Percentiles rank a stretch among this genome's conserved stretches.
Evolutionary conservation across 164 flowering plant species (phyloP).

Genomic region (Macadamia integrifolia): DNA sequence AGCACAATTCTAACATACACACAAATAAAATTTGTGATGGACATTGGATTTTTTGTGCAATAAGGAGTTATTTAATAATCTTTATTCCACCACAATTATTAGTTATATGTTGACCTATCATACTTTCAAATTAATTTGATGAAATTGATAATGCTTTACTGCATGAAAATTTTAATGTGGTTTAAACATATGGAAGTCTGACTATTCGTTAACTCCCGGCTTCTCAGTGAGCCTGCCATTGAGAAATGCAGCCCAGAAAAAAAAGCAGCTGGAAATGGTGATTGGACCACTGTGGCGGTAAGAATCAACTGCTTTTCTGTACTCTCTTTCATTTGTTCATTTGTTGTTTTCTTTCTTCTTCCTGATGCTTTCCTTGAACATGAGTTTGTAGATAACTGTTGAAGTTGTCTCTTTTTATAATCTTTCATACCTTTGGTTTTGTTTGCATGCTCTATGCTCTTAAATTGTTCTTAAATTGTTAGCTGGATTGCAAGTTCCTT

Average conservation of each 20-base stretch:
- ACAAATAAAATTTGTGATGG: no score
- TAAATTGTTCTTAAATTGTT: no score
- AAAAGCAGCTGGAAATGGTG: slow-evolving; percentile 31
- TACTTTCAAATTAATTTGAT: not conserved
- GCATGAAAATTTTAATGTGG: not conserved
- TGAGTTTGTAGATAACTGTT: not conserved
- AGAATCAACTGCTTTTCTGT: slow-evolving; percentile 16
- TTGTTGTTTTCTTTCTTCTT: not conserved
- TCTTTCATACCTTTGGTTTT: no score
- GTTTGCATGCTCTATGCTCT: no score
- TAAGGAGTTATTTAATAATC: no score
- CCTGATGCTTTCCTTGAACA: not conserved
- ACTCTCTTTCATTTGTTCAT: no score
- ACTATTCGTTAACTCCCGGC: slow-evolving; percentile 1
- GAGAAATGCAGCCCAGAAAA: slow-evolving; percentile 45
- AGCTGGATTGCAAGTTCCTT: no score
- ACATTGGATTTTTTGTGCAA: no score
- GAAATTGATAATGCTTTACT: not conserved
- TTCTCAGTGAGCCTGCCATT: slow-evolving; percentile 68
- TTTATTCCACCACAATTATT: no score
- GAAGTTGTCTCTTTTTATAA: no score
- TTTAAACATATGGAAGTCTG: not conserved
- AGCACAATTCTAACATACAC: no score
- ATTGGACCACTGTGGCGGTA: slow-evolving; percentile 75
- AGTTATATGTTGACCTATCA: not conserved